These are phyloP conservation scores for Diaporthe destruens DNA, from an alignment of 2,329 filamentous ascomycete genomes.

Conservation along the genomic window DNA sequence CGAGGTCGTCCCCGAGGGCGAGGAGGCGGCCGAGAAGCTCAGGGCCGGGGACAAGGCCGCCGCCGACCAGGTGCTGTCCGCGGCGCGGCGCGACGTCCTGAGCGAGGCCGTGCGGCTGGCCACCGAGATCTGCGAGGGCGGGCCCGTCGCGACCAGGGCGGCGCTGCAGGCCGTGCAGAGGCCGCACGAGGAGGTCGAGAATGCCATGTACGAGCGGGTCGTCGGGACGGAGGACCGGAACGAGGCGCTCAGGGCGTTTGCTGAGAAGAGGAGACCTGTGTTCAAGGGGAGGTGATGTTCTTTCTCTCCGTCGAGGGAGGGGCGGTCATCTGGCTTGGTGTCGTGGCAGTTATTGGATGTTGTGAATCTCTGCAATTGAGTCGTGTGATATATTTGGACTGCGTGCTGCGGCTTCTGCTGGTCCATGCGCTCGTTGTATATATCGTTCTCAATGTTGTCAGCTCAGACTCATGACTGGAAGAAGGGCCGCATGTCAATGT, in stretches of 20 bases:
- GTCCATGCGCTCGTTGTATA: background rate
- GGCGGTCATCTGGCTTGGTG: too few relatives aligned
- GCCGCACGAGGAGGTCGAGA: slow-evolving; percentile 83
- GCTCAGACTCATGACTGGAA: background rate
- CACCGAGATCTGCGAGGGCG: slow-evolving; percentile 83
- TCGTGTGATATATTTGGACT: background rate
- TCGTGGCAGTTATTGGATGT: too few relatives aligned
- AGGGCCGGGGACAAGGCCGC: slow-evolving; percentile 60
- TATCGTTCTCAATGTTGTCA: background rate
- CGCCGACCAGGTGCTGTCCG: slow-evolving; percentile 57
- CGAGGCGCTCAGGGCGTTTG: slow-evolving; percentile 89
- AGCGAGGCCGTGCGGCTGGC: slow-evolving; percentile 84
- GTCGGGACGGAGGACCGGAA: slow-evolving; percentile 86
- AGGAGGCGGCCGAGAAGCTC: slow-evolving; percentile 53
- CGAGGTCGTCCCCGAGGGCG: slow-evolving; percentile 75
- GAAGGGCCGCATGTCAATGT: background rate
- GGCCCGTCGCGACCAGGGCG: slow-evolving; percentile 83
- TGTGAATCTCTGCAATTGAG: background rate
- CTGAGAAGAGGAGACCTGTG: slow-evolving; percentile 70
- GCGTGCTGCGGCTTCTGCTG: background rate
- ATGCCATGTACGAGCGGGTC: slow-evolving; percentile 86
- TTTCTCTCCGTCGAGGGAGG: too few relatives aligned
- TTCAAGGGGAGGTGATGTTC: slow-evolving; percentile 62
- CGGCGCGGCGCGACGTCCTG: slow-evolving; percentile 76
- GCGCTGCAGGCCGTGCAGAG: slow-evolving; percentile 82